A percentile compares a stretch with the other conserved stretches of the same genome.
Conservation (phyloP, 2,329 filamentous ascomycete species). For the Pseudogymnoascus sp. region DNA sequence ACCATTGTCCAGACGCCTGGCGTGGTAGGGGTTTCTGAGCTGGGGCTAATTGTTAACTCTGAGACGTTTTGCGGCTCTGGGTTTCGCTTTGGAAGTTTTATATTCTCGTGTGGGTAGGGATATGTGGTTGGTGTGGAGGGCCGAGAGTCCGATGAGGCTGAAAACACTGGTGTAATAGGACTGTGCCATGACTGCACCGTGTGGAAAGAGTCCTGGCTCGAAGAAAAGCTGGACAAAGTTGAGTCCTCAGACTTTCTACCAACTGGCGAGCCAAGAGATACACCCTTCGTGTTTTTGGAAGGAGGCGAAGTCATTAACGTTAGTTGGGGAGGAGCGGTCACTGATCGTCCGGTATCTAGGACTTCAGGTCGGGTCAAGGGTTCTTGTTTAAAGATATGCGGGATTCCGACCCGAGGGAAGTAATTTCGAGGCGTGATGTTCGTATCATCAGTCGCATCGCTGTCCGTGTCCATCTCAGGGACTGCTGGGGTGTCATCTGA, state of each 20-base stretch:
- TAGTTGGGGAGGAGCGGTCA: conserved; percentile 35
- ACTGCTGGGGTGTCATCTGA: background rate
- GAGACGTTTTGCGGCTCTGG: conserved; percentile 28
- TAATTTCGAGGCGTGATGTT: conserved; percentile 19
- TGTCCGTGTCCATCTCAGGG: conserved; percentile 14
- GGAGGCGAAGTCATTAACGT: conserved; percentile 36
- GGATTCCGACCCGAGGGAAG: conserved; percentile 25
- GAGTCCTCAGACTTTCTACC: background rate
- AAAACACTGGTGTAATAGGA: conserved; percentile 35
- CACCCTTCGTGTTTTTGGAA: conserved; percentile 25
- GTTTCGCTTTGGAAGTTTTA: conserved; percentile 29
- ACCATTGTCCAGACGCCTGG: conserved; percentile 20
- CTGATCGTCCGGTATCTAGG: conserved; percentile 29
- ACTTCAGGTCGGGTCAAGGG: conserved; percentile 22
- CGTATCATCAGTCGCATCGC: conserved; percentile 23
- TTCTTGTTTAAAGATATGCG: conserved; percentile 25
- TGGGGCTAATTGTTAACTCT: conserved; percentile 24
- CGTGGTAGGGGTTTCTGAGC: conserved; percentile 15
- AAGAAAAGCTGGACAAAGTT: conserved; percentile 31
- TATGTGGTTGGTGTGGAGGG: conserved; percentile 41
- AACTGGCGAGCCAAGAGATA: background rate
- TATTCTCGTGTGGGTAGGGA: conserved; percentile 35
- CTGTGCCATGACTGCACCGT: conserved; percentile 46
- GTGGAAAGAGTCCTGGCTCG: conserved; percentile 47
- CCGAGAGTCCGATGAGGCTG: conserved; percentile 55